These are phyloP conservation scores for Cytospora leucostoma DNA, from an alignment of 2,329 filamentous ascomycete species.

Conservation along the genomic window DNA sequence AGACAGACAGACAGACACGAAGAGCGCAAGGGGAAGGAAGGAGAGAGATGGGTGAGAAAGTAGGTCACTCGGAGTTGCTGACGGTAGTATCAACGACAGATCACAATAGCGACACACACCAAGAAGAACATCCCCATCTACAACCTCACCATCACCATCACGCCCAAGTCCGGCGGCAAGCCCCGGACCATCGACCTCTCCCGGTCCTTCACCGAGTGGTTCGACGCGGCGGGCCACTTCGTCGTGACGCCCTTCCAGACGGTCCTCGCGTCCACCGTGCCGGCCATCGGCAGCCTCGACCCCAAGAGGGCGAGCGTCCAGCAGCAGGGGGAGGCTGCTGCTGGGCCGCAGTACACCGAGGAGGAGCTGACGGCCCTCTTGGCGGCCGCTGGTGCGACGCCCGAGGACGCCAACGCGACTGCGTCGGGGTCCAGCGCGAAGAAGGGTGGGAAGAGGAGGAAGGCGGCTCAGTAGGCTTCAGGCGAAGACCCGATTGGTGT, in stretches of 20 bases:
- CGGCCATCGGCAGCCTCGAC: conserved; percentile 66
- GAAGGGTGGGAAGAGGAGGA: conserved; percentile 50
- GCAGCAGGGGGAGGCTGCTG: conserved; percentile 43
- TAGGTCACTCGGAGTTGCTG: not conserved
- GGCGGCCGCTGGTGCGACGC: conserved; percentile 40
- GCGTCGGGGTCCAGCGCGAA: conserved; percentile 37
- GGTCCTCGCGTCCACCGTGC: conserved; percentile 69
- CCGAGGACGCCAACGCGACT: conserved; percentile 33
- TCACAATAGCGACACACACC: conserved; percentile 70
- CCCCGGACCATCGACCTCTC: conserved; percentile 54
- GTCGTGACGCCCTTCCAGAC: conserved; percentile 76
- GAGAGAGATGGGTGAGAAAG: not conserved
- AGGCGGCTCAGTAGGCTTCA: conserved; percentile 34
- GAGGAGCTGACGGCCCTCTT: conserved; percentile 53
- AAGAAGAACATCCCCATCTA: conserved; percentile 84
- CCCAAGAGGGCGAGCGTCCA: conserved; percentile 51
- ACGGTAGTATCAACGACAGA: conserved; percentile 45
- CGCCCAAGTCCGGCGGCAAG: conserved; percentile 38
- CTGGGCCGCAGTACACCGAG: conserved; percentile 38
- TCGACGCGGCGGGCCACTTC: conserved; percentile 72
- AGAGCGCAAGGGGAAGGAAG: not conserved
- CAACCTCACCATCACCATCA: conserved; percentile 66
- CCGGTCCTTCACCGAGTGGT: conserved; percentile 73
- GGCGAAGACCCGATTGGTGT: conserved; percentile 30
- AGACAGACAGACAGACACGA: not conserved